Conservation (phyloP, 257 asterid species). For the Solanum chilense region DNA sequence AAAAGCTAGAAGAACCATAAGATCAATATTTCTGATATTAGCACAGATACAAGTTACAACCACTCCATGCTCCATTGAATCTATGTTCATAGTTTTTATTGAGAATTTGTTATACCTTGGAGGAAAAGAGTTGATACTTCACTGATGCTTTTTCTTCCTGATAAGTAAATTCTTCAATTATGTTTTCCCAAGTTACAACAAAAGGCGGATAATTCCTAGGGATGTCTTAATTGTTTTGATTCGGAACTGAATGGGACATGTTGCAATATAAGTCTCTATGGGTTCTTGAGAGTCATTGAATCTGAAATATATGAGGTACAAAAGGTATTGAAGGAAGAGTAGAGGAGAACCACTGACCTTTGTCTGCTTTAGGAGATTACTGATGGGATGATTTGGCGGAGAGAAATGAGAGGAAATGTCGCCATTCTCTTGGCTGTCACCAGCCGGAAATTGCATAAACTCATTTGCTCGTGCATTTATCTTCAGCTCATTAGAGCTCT, state of each 20-base stretch:
- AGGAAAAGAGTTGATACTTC: not conserved
- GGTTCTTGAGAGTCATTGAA: not conserved
- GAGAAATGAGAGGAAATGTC: constrained; percentile 37
- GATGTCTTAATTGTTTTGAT: not conserved
- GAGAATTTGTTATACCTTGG: not conserved
- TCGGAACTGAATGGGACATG: not conserved
- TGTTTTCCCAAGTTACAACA: not conserved
- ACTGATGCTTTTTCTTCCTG: not conserved
- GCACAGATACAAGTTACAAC: not conserved
- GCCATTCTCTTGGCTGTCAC: constrained; percentile 35
- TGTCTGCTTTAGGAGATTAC: constrained; percentile 35
- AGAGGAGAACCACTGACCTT: constrained; percentile 35
- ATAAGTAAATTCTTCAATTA: not conserved
- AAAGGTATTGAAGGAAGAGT: not conserved
- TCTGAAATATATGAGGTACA: not conserved
- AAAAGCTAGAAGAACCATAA: not conserved
- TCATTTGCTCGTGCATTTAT: constrained; percentile 48
- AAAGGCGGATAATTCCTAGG: not conserved
- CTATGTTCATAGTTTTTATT: not conserved
- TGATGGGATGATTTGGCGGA: constrained; percentile 32
- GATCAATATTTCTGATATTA: not conserved
- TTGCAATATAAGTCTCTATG: not conserved
- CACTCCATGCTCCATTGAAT: not conserved
- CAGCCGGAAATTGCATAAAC: constrained; percentile 22
- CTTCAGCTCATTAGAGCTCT: constrained; percentile 44